phyloP scores from a whole-genome alignment of 768 basidiomycete genomes.

The Pleurotus eryngii region DNA sequence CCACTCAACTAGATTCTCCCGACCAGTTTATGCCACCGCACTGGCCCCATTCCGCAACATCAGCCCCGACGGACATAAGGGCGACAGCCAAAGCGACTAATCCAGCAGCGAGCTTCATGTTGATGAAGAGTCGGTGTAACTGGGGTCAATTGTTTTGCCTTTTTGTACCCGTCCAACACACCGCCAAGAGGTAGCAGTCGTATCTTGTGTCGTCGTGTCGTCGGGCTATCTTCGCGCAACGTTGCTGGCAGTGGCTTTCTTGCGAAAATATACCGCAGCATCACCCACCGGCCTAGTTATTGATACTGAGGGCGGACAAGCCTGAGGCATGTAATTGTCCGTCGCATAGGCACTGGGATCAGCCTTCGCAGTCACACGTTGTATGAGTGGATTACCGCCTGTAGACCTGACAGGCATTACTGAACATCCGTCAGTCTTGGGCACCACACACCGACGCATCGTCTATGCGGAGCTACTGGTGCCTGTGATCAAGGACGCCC shows the following conservation, averaged over 20 bases:
- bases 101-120: slow-evolving; percentile 25
- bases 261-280: slow-evolving; percentile 1
- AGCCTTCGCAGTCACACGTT: too few species aligned
- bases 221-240: slow-evolving; percentile 4
- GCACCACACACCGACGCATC: too few species aligned
- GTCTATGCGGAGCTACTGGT: too few species aligned
- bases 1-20: slow-evolving; percentile 35
- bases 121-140: not conserved
- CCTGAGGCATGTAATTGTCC: not conserved
- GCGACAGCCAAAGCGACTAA: slow-evolving; percentile 27
- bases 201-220: not conserved
- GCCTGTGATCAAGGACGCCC: too few species aligned
- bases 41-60: slow-evolving; percentile 29
- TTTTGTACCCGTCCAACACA: not conserved
- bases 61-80: slow-evolving; percentile 22
- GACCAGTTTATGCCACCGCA: slow-evolving; percentile 38
- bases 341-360: not conserved
- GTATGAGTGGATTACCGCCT: not conserved
- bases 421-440: too few species aligned
- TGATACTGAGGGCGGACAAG: too few species aligned
- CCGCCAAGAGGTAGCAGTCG: not conserved
- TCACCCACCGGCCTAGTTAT: too few species aligned
- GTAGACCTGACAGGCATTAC: too few species aligned
- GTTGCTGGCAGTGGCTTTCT: not conserved
- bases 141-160: not conserved